phyloP scores from a whole-genome alignment of 441 rosid genomes.

The Erysimum cheiri region DNA sequence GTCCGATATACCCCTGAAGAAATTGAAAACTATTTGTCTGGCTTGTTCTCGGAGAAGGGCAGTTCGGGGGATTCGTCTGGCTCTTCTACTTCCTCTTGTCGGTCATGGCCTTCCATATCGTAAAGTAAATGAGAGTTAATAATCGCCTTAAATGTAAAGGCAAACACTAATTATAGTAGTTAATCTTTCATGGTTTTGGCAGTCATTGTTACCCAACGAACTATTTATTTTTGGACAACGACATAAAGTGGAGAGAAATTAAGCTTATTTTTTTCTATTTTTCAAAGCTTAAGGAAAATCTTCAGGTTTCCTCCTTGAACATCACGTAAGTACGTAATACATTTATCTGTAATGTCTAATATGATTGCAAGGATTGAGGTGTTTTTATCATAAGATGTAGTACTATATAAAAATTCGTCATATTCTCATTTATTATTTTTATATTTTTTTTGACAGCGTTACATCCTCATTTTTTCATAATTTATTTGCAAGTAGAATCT shows the following conservation, averaged over 20 bases:
- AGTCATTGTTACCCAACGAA: not conserved
- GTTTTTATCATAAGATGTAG: not conserved
- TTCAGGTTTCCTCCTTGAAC: not conserved
- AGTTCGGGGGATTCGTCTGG: not conserved
- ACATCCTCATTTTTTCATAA: not conserved
- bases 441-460: no score
- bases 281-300: not conserved
- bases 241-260: not conserved
- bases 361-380: conserved; percentile 1
- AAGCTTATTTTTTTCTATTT: not conserved
- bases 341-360: conserved; percentile 10
- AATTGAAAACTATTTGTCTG: conserved; percentile 57
- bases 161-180: conserved; percentile 20
- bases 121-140: not conserved
- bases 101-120: conserved; percentile 13
- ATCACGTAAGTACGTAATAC: not conserved
- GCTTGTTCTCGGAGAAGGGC: conserved; percentile 49
- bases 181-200: conserved; percentile 6
- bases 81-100: conserved; percentile 39
- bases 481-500: not conserved
- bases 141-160: conserved; percentile 30
- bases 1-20: conserved; percentile 73
- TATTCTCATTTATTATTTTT: not conserved
- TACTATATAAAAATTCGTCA: not conserved
- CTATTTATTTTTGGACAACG: conserved; percentile 9